Conservation (phyloP, 2,329 filamentous ascomycete genomes). For the Pestalotiopsis sp. region DNA sequence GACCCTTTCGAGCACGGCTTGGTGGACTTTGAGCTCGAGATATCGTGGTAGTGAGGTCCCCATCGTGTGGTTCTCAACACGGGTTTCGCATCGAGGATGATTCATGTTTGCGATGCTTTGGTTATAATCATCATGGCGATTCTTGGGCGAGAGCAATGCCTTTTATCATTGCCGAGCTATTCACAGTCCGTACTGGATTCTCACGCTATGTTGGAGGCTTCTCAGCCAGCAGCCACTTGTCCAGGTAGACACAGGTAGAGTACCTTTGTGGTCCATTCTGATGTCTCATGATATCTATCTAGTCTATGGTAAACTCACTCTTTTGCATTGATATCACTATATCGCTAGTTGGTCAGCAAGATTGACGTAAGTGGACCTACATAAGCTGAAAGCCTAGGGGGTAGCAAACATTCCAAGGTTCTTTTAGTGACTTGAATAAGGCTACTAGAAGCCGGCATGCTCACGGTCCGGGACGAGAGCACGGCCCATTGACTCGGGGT, state of each 20-base stretch:
- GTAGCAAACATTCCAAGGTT: background rate
- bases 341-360: no score
- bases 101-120: background rate
- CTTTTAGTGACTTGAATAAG: no score
- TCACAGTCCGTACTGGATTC: background rate
- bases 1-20: conserved; percentile 13
- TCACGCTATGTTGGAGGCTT: background rate
- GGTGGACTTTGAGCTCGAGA: conserved; percentile 20
- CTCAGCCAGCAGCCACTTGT: no score
- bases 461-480: background rate
- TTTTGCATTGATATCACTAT: no score
- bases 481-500: background rate
- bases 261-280: no score
- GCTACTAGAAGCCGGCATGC: no score
- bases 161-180: background rate
- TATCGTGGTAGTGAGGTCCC: conserved; percentile 18
- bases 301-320: no score
- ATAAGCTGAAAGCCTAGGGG: no score
- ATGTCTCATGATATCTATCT: no score
- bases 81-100: conserved; percentile 12
- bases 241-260: no score
- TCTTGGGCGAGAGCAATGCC: background rate
- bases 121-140: background rate
- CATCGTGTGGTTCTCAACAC: conserved; percentile 21
- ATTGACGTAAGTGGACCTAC: no score